Evolutionary conservation across 108 stramenopile species (phyloP), one percentile per base, ranked within the genome.

Genomic region (Nannochloropsis gaditana): DNA sequence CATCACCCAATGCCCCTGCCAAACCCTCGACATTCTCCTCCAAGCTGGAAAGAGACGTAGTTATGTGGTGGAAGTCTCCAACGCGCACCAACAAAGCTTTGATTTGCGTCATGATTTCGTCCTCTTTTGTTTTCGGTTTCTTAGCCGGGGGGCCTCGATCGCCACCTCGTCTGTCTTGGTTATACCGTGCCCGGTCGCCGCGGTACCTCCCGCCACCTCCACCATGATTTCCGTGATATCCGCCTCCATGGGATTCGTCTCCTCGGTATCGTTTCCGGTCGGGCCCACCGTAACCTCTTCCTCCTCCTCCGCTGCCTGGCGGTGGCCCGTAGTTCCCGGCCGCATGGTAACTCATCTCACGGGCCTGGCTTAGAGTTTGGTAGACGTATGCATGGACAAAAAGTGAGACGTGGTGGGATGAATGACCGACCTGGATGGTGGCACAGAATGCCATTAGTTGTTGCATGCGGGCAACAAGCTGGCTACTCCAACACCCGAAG

Each of bases 241-340:
- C 59, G 59, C 59, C 59, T 15, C 59, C 59, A 15, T 73, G 59
- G 59, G 15, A 3, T 15, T 73, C 59, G 59, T 73, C 59, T n/a
- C 59, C 59, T n/a, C 59, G 59, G 59, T 73, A 82, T 5, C 44
- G 45, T 82, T 82, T 45, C 19, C 82, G 45, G 82, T 82, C 44
- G 82, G 19, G 19, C 19, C 82, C 82, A n/a, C 82, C 44, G 15
- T 21, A 15, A n/a, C 21, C 19, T n/a, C 21, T n/a, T 21, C 45
- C 44, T 15, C 44, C 82, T 82, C 82, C 21, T 5, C 45, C 45
- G 43, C 45, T 21, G 17, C 45, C 44, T 9, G 15, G 45, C 45
- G 43, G 82, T 9, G 82, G 45, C 21, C 43, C 45, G 44, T 43
- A 82, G 45, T 43, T 45, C 21, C 45, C 44, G 45, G 19, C 43